Evolutionary conservation across 2,329 filamentous ascomycete species (phyloP).

Genomic region (Myriangium duriaei): DNA sequence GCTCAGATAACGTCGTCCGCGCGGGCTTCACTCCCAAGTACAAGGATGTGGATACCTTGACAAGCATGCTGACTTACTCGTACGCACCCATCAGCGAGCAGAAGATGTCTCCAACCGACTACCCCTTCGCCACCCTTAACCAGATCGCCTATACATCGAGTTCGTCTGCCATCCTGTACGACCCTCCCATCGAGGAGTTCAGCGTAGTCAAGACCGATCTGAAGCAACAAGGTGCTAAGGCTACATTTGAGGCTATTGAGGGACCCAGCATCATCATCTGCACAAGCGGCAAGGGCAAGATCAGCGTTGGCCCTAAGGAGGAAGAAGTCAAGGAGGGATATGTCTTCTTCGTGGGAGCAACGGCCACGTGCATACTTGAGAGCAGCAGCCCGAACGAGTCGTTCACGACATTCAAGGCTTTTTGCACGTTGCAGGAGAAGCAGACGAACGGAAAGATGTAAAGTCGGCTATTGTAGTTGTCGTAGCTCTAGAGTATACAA

Average conservation of each 20-base stretch:
- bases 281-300: constrained; percentile 68
- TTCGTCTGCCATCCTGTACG: constrained; percentile 65
- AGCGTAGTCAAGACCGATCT: constrained; percentile 73
- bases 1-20: constrained; percentile 95
- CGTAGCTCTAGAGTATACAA: no score
- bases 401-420: constrained; percentile 84
- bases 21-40: constrained; percentile 97
- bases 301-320: constrained; percentile 71
- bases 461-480: no score
- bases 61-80: constrained; percentile 85
- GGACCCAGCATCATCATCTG: constrained; percentile 91
- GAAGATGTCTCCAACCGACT: constrained; percentile 78
- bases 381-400: constrained; percentile 48
- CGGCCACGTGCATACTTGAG: constrained; percentile 70
- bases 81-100: constrained; percentile 91
- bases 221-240: constrained; percentile 59
- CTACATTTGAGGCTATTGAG: constrained; percentile 72
- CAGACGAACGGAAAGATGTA: constrained; percentile 16
- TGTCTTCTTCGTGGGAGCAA: constrained; percentile 61
- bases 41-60: constrained; percentile 84
- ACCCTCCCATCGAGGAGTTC: constrained; percentile 95
- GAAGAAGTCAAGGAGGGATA: constrained; percentile 48
- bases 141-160: constrained; percentile 66
- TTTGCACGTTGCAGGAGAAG: constrained; percentile 63
- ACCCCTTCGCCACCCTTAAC: constrained; percentile 76